phyloP scores from a whole-genome alignment of 2,329 filamentous ascomycete genomes.

The Penicillium sp. region DNA sequence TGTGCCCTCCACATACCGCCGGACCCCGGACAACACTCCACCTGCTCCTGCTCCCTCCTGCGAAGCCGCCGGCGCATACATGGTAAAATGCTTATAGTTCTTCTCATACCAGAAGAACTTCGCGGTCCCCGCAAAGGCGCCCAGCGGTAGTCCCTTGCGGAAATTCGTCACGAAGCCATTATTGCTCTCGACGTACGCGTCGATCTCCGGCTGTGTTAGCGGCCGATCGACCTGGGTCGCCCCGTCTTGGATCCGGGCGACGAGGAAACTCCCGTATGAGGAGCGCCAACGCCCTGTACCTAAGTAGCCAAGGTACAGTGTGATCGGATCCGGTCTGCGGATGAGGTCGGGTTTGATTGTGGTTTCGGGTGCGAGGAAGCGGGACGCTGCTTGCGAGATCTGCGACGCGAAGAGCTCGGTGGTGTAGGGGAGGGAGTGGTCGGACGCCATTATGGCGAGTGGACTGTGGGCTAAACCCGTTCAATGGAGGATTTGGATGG shows the following conservation, averaged over 20 bases:
- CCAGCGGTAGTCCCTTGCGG: constrained; percentile 29
- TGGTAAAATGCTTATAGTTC: background rate
- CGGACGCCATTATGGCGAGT: background rate
- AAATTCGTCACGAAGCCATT: constrained; percentile 28
- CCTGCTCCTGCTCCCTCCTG: too few species aligned
- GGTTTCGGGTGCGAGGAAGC: constrained; percentile 1
- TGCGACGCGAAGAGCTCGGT: background rate
- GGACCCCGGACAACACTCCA: background rate
- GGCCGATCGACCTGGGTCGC: constrained; percentile 31
- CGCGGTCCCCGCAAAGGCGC: constrained; percentile 17
- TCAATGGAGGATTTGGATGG: too few species aligned
- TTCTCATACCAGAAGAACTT: background rate
- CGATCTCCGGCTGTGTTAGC: constrained; percentile 41
- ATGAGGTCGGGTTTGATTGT: constrained; percentile 32
- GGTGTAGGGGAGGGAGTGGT: background rate
- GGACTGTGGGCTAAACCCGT: too few species aligned
- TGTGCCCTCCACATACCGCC: background rate
- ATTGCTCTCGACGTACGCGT: constrained; percentile 33
- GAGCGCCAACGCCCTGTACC: constrained; percentile 27
- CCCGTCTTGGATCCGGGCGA: constrained; percentile 27
- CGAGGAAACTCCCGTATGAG: constrained; percentile 9
- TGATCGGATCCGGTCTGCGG: constrained; percentile 31
- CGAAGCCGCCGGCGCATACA: constrained; percentile 17
- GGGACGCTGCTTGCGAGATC: background rate
- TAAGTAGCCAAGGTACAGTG: constrained; percentile 35